Percentiles rank a stretch among this genome's conserved stretches.
These are phyloP conservation scores for Rugonectria rugulosa DNA, from an alignment of 2,329 filamentous ascomycete genomes.

Conservation along the genomic window DNA sequence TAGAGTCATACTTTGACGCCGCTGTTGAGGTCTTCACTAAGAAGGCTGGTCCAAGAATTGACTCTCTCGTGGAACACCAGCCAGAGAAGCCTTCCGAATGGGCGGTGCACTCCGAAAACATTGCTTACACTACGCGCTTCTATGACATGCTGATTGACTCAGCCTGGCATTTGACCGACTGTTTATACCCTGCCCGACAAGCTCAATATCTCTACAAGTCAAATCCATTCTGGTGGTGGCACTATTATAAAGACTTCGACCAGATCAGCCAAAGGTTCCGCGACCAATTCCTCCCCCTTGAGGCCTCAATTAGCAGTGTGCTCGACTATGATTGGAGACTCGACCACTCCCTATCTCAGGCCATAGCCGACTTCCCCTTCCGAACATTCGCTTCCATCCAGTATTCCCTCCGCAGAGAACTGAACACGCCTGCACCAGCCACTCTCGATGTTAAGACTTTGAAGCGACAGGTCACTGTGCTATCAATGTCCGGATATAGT, in stretches of 20 bases:
- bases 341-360: slow-evolving; percentile 44
- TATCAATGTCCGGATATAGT: slow-evolving; percentile 49
- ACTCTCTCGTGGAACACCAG: slow-evolving; percentile 19
- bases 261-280: slow-evolving; percentile 38
- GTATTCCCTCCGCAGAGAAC: slow-evolving; percentile 40
- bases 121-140: slow-evolving; percentile 32
- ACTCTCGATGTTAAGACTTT: slow-evolving; percentile 43
- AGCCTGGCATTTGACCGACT: slow-evolving; percentile 46
- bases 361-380: slow-evolving; percentile 45
- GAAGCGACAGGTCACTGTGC: slow-evolving; percentile 49
- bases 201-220: slow-evolving; percentile 45
- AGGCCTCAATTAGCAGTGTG: slow-evolving; percentile 38
- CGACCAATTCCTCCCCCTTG: slow-evolving; percentile 40
- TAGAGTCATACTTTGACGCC: slow-evolving; percentile 44
- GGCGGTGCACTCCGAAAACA: slow-evolving; percentile 25
- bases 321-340: slow-evolving; percentile 43
- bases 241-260: slow-evolving; percentile 47
- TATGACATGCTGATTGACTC: slow-evolving; percentile 49
- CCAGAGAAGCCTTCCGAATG: slow-evolving; percentile 9
- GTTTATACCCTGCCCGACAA: slow-evolving; percentile 44
- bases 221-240: slow-evolving; percentile 52
- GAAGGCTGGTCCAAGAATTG: slow-evolving; percentile 26
- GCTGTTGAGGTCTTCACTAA: slow-evolving; percentile 33
- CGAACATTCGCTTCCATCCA: slow-evolving; percentile 44
- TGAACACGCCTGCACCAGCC: slow-evolving; percentile 38